Conservation (phyloP, 2,329 filamentous ascomycete species). For the Chlorencoelia australis region DNA sequence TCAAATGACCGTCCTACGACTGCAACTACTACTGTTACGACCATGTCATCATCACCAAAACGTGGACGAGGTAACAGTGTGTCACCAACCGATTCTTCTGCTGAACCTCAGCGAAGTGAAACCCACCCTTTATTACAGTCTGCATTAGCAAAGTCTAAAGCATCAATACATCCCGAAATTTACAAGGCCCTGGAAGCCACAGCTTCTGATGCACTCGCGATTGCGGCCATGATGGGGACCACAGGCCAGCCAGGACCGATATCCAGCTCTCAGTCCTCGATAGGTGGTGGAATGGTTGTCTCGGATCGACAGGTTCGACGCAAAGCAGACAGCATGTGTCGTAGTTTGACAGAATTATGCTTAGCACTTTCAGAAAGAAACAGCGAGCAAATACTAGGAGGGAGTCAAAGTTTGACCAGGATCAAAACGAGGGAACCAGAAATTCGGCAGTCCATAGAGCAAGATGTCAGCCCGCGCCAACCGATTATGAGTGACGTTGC, state of each 20-base stretch:
- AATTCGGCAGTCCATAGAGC: constrained; percentile 14
- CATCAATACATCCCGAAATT: constrained; percentile 57
- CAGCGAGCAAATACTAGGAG: constrained; percentile 14
- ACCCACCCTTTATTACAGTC: constrained; percentile 70
- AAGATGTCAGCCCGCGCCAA: constrained; percentile 12
- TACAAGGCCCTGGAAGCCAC: constrained; percentile 73
- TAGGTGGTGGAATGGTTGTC: constrained; percentile 31
- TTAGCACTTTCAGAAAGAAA: constrained; percentile 64
- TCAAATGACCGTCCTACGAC: constrained; percentile 73
- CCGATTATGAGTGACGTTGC: constrained; percentile 14
- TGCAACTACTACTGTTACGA: constrained; percentile 83
- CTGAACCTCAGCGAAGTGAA: constrained; percentile 38
- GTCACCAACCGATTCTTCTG: constrained; percentile 36
- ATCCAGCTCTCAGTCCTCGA: constrained; percentile 44
- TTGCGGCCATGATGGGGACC: constrained; percentile 69
- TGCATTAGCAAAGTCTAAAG: constrained; percentile 69
- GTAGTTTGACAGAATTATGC: constrained; percentile 85
- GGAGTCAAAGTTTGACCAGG: constrained; percentile 10
- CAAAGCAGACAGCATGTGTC: constrained; percentile 87
- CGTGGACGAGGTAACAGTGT: constrained; percentile 44
- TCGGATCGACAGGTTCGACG: constrained; percentile 79
- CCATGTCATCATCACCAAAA: constrained; percentile 82
- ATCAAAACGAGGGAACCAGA: constrained; percentile 15
- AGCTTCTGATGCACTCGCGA: constrained; percentile 67
- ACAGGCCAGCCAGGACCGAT: constrained; percentile 59